Evolutionary conservation across 345 rosid genomes (phyloP).

Genomic region (Populus pruinosa): DNA sequence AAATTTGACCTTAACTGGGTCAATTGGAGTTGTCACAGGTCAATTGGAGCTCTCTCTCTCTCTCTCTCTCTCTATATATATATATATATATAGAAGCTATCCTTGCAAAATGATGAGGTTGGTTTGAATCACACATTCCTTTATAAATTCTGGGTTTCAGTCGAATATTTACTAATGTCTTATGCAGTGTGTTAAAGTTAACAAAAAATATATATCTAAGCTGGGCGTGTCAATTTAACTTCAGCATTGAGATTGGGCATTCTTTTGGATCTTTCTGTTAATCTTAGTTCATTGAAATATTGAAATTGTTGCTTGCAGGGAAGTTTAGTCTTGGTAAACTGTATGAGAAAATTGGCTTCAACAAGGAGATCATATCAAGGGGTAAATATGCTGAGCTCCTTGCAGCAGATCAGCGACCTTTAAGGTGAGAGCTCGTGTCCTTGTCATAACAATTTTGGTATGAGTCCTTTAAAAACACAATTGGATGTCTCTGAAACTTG

Average conservation of each 20-base stretch:
- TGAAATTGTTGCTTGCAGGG: conserved; percentile 38
- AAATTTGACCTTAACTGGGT: conserved; percentile 80
- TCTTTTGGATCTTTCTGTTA: neutral
- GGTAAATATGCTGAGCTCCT: conserved; percentile 88
- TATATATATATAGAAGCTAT: neutral
- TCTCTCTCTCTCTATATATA: no score
- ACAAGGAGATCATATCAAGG: conserved; percentile 86
- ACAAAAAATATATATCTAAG: neutral
- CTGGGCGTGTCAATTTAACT: neutral
- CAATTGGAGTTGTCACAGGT: conserved; percentile 96
- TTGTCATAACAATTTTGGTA: neutral
- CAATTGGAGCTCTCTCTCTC: neutral
- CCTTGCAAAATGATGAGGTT: neutral
- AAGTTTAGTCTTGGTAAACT: conserved; percentile 78
- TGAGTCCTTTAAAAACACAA: neutral
- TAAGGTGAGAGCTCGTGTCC: conserved; percentile 51
- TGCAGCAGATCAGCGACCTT: conserved; percentile 81
- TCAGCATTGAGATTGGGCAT: neutral
- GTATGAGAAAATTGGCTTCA: conserved; percentile 87
- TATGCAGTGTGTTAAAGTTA: neutral
- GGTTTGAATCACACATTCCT: neutral
- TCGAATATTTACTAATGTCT: no score
- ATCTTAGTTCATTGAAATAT: neutral
- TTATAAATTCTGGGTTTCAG: no score
- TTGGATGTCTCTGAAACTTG: neutral